These are phyloP conservation scores for Opeltia flavorubescens DNA, from an alignment of 495 filamentous ascomycete genomes.

Conservation along the genomic window DNA sequence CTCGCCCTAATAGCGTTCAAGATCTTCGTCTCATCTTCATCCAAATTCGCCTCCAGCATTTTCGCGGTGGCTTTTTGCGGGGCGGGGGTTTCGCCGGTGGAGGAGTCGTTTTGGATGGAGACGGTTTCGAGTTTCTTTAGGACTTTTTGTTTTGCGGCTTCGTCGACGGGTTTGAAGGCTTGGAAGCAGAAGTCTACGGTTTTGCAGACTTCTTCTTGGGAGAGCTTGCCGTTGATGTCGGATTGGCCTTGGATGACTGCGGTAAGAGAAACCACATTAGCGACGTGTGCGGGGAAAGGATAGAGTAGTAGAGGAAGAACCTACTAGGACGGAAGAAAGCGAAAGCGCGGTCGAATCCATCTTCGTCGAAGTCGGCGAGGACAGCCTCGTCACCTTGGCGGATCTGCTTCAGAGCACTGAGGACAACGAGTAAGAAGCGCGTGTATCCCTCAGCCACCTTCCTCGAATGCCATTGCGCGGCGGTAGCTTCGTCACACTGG, in stretches of 20 bases:
- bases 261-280: not conserved
- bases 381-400: constrained; percentile 20
- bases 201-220: constrained; percentile 21
- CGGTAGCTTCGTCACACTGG: constrained; percentile 24
- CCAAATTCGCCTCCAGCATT: not conserved
- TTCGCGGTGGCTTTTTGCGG: not conserved
- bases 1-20: constrained; percentile 20
- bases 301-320: constrained; percentile 2
- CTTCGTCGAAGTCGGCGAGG: constrained; percentile 27
- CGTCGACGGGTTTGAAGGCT: constrained; percentile 16
- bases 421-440: constrained; percentile 34
- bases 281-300: too few species aligned
- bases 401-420: constrained; percentile 33
- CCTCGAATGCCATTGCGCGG: constrained; percentile 32
- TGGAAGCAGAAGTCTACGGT: constrained; percentile 26
- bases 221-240: constrained; percentile 21
- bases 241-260: constrained; percentile 30
- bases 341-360: constrained; percentile 33
- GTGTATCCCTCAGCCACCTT: constrained; percentile 33
- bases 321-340: constrained; percentile 28
- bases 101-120: not conserved
- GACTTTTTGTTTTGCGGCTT: constrained; percentile 13
- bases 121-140: constrained; percentile 14
- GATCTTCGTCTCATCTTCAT: constrained; percentile 21
- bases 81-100: not conserved